Base-by-base conservation (phyloP, 2,329 filamentous ascomycete species). In the Colletotrichum theobromicola region DNA sequence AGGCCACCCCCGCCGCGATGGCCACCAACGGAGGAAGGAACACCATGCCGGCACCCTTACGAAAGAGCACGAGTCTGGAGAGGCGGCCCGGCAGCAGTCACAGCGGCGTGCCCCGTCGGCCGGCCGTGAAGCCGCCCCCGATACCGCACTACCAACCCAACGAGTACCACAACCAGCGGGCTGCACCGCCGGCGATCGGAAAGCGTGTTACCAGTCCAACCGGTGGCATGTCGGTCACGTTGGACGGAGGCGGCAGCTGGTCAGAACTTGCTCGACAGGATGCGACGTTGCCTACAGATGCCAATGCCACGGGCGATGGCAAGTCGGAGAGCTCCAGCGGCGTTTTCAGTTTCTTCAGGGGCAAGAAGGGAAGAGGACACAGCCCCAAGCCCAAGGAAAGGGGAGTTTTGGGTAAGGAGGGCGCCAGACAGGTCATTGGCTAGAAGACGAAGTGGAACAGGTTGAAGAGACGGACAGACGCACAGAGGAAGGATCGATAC, bases 371-470 rank as follows among this genome's bases (percentile, higher is more conserved):
- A 32, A 90, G 96, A 76, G 95, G 95, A 70, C 93, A 95, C 83
- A 98, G 95, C 82, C 97, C 97, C 2, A 98, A 98, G 86, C 96
- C 96, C 30, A 96, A 95, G 83, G 96, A 98, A 85, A 91, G 95
- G 70, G 97, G 97, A 73, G 96, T 99, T 9, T 82, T 99, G 73
- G 97, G 97, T 72, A 98, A 98, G 82, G 96, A 98, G 83, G 97
- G 97, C 18, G 96, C 97, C 13, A 90, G 97, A 82, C 93, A 95
- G 77, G 90, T 96, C 71, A 93, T 96, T 81, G 93, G 91, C 79
- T 94, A 87, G 66, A 75, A 50, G 63, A 42, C 61, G 57, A 35
- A 30, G 8, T 24, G 46, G 35, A 37, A 58, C 50, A 65, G 42
- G 66, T 50, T 30, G 60, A 50, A 66, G 46, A 75, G 70, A 68